phyloP scores from a whole-genome alignment of 305 asterid species.

The Withania somnifera region DNA sequence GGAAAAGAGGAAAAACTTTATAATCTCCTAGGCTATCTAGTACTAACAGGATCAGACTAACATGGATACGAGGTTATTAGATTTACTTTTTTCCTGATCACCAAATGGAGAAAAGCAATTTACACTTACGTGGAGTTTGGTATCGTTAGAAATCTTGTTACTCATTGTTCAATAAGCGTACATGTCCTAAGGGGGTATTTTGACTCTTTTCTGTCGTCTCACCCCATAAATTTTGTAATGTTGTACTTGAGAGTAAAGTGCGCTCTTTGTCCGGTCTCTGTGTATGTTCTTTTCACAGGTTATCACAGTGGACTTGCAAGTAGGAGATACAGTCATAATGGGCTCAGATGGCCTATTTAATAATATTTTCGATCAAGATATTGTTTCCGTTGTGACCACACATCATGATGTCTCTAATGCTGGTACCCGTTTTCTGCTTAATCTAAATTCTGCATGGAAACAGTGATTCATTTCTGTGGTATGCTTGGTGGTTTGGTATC shows the following conservation, averaged over 20 bases:
- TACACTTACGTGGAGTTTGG: neutral
- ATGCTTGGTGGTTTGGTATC: slow-evolving; percentile 16
- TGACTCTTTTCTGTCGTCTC: neutral
- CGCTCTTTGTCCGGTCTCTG: neutral
- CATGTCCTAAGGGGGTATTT: neutral
- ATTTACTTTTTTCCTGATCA: neutral
- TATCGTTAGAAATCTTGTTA: neutral
- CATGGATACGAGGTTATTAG: neutral
- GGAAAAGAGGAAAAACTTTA: neutral
- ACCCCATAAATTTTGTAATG: neutral
- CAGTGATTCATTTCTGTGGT: neutral
- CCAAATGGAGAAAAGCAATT: neutral
- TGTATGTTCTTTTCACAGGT: slow-evolving; percentile 32
- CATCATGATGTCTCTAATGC: slow-evolving; percentile 31
- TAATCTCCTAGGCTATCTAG: neutral
- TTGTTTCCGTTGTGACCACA: slow-evolving; percentile 32
- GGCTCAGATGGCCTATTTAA: slow-evolving; percentile 89
- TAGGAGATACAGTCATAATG: slow-evolving; percentile 60
- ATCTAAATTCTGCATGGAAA: neutral
- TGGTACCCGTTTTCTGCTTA: slow-evolving; percentile 33
- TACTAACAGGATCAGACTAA: neutral
- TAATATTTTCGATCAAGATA: slow-evolving; percentile 57
- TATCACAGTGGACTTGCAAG: slow-evolving; percentile 49
- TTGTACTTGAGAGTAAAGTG: neutral
- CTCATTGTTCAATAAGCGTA: neutral